Evolutionary conservation across 2,329 filamentous ascomycete genomes (phyloP).

Genomic region (Leptodontidium sp.): DNA sequence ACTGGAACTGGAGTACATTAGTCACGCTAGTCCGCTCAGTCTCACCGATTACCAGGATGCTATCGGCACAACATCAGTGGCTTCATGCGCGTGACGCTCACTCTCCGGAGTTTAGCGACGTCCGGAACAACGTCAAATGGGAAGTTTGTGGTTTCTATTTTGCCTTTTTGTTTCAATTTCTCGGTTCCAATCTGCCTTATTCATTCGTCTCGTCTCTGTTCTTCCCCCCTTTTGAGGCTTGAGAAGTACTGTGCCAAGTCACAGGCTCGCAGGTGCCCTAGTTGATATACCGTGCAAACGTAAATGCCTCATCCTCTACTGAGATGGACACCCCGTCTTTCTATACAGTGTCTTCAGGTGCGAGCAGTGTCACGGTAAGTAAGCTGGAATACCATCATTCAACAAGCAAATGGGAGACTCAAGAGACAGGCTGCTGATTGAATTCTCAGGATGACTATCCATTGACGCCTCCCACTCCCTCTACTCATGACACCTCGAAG

Average conservation of each 20-base stretch:
- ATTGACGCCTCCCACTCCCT: conserved; percentile 25
- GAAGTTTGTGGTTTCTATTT: background rate
- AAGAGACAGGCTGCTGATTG: background rate
- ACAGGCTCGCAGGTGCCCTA: too few relatives aligned
- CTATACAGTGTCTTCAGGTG: conserved; percentile 28
- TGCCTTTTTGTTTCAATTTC: background rate
- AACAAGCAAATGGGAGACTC: too few relatives aligned
- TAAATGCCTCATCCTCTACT: conserved; percentile 1
- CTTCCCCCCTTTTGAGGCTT: background rate
- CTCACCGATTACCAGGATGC: conserved; percentile 19
- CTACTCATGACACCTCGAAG: conserved; percentile 30
- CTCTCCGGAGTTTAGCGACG: background rate
- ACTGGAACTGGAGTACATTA: background rate
- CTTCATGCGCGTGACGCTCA: conserved; percentile 7
- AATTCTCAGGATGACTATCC: conserved; percentile 22
- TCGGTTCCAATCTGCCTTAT: background rate
- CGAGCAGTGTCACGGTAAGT: conserved; percentile 26
- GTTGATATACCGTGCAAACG: background rate
- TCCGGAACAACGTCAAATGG: background rate
- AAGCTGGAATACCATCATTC: background rate
- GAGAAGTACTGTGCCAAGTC: background rate
- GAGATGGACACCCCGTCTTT: conserved; percentile 24
- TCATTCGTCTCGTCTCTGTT: background rate
- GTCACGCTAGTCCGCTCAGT: conserved; percentile 14
- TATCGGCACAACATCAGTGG: background rate